Percentiles rank a stretch among this genome's conserved stretches.
phyloP scores from a whole-genome alignment of 495 filamentous ascomycete genomes.

The Aspergillus panamensis region DNA sequence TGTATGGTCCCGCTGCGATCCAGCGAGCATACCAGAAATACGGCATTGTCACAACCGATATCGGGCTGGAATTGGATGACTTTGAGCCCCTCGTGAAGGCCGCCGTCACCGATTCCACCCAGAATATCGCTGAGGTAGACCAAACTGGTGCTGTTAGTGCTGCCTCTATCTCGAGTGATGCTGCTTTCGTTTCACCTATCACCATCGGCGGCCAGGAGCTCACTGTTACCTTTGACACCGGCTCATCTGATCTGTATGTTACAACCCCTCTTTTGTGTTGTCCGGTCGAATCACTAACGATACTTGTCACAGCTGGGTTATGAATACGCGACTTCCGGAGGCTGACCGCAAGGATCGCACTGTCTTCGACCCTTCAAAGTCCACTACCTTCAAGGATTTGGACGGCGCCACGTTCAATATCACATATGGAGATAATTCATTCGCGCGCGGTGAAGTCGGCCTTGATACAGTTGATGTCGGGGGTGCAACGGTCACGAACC shows the following conservation, averaged over 20 bases:
- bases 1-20: slow-evolving; percentile 55
- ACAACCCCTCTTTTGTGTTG: too few species aligned
- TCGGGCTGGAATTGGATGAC: slow-evolving; percentile 32
- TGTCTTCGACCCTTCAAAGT: slow-evolving; percentile 60
- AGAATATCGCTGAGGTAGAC: slow-evolving; percentile 25
- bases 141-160: slow-evolving; percentile 56
- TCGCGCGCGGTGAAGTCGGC: slow-evolving; percentile 62
- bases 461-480: slow-evolving; percentile 73
- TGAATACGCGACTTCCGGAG: slow-evolving; percentile 60
- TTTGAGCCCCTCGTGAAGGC: slow-evolving; percentile 33
- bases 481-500: slow-evolving; percentile 60
- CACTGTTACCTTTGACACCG: slow-evolving; percentile 79
- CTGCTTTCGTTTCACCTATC: slow-evolving; percentile 69
- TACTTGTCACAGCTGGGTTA: slow-evolving; percentile 59
- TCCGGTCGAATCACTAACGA: slow-evolving; percentile 5
- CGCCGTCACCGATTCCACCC: slow-evolving; percentile 18
- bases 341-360: slow-evolving; percentile 47
- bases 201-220: slow-evolving; percentile 69
- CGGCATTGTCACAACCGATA: slow-evolving; percentile 39
- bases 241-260: slow-evolving; percentile 76
- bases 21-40: slow-evolving; percentile 63
- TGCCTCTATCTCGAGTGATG: slow-evolving; percentile 57
- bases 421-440: slow-evolving; percentile 70
- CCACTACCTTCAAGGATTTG: slow-evolving; percentile 49
- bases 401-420: slow-evolving; percentile 58